A percentile compares a stretch with the other conserved stretches of the same genome.
These are phyloP conservation scores for Periglandula ipomoeae DNA, from an alignment of 2,329 filamentous ascomycete species.

Conservation along the genomic window DNA sequence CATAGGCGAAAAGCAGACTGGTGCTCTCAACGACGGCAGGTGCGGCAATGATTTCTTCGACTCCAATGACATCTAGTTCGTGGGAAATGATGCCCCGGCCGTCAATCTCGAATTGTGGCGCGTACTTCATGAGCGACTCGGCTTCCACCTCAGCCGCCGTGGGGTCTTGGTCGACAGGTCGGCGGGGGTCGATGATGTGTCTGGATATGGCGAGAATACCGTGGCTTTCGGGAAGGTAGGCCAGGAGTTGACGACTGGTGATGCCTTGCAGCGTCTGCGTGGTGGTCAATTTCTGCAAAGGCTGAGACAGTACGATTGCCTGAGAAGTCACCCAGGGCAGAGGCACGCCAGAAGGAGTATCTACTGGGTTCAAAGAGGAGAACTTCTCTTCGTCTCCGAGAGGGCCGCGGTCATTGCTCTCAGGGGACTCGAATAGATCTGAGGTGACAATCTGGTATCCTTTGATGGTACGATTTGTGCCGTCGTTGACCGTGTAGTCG, in stretches of 20 bases:
- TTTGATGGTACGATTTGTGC: constrained; percentile 51
- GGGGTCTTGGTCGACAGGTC: constrained; percentile 77
- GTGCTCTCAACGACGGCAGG: constrained; percentile 87
- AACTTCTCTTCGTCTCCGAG: constrained; percentile 62
- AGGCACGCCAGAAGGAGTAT: constrained; percentile 42
- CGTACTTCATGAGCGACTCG: constrained; percentile 73
- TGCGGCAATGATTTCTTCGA: constrained; percentile 62
- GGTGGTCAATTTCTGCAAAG: constrained; percentile 71
- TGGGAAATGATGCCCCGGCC: constrained; percentile 75
- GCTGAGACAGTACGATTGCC: constrained; percentile 69
- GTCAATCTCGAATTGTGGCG: constrained; percentile 72
- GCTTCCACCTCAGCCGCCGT: constrained; percentile 65
- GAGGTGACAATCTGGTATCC: constrained; percentile 80
- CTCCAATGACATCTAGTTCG: constrained; percentile 68
- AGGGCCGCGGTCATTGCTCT: constrained; percentile 76
- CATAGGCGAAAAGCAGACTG: constrained; percentile 79
- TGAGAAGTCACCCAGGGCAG: constrained; percentile 72
- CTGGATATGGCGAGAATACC: constrained; percentile 74
- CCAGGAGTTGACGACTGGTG: constrained; percentile 71
- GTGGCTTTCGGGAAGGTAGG: constrained; percentile 63
- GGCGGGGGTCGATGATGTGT: constrained; percentile 70
- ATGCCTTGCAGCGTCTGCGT: constrained; percentile 91
- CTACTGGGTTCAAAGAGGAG: constrained; percentile 64
- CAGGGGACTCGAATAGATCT: constrained; percentile 81
- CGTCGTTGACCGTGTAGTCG: constrained; percentile 47